Conservation (phyloP, 1,284 basidiomycete species). For the Neolentinus lepideus region DNA sequence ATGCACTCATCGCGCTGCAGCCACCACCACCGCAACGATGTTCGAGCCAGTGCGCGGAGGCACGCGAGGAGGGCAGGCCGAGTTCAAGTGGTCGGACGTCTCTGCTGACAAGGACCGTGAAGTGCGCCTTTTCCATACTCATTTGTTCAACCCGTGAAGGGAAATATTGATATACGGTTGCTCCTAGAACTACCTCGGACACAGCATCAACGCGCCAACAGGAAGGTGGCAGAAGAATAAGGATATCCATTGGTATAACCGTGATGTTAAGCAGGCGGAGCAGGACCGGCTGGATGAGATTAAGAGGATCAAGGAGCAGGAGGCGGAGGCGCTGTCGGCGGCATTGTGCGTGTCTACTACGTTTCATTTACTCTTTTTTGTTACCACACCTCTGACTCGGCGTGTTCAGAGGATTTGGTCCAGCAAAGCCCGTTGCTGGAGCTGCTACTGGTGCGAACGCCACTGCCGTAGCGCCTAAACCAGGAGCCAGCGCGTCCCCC, state of each 20-base stretch:
- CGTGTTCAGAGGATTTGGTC: conserved; percentile 51
- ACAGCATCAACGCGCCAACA: conserved; percentile 87
- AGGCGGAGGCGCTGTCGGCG: conserved; percentile 78
- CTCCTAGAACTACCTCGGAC: conserved; percentile 79
- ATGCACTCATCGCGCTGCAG: background rate
- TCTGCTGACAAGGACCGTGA: conserved; percentile 88
- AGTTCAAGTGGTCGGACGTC: conserved; percentile 90
- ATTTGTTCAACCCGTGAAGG: background rate
- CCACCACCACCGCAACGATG: conserved; percentile 30
- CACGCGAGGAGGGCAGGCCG: conserved; percentile 82
- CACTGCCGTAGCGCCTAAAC: conserved; percentile 13
- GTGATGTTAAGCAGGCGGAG: conserved; percentile 44
- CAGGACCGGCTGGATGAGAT: conserved; percentile 64
- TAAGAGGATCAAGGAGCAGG: conserved; percentile 72
- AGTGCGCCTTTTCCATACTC: conserved; percentile 35
- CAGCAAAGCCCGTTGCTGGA: conserved; percentile 32
- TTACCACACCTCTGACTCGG: background rate
- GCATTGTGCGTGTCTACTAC: conserved; percentile 53
- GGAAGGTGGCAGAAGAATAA: conserved; percentile 95
- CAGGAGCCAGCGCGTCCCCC: conserved; percentile 6
- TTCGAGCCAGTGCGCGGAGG: conserved; percentile 80
- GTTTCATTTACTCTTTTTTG: background rate
- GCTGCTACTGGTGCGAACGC: conserved; percentile 17
- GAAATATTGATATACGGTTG: conserved; percentile 1
- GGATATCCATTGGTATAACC: conserved; percentile 88